These are phyloP conservation scores for Bjerkandera adusta DNA, from an alignment of 1,284 basidiomycete genomes.

Conservation along the genomic window DNA sequence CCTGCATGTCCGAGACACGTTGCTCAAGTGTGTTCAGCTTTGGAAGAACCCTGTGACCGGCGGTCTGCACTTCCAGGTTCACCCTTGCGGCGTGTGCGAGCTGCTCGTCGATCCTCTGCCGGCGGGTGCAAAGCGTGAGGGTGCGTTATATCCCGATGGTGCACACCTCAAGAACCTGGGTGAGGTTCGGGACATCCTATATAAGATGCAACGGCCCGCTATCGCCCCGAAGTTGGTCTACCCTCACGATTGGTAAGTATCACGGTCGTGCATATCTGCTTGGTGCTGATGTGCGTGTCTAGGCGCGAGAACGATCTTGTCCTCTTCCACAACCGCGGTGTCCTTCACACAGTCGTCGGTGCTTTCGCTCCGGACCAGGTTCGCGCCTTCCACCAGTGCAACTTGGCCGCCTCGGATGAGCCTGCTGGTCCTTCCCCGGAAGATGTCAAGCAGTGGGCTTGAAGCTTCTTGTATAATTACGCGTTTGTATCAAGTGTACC, in stretches of 20 bases:
- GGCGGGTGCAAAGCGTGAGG: conserved; percentile 43
- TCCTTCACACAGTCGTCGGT: conserved; percentile 78
- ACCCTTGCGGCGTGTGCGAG: conserved; percentile 61
- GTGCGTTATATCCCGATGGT: conserved; percentile 73
- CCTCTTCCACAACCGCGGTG: conserved; percentile 74
- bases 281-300: background rate
- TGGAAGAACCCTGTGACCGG: conserved; percentile 88
- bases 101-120: conserved; percentile 66
- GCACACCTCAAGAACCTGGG: conserved; percentile 67
- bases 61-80: conserved; percentile 74
- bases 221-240: conserved; percentile 72
- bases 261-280: background rate
- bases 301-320: conserved; percentile 62
- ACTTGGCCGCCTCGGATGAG: conserved; percentile 73
- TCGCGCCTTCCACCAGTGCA: conserved; percentile 81
- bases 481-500: no score
- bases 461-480: background rate
- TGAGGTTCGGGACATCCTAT: conserved; percentile 69
- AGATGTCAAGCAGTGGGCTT: conserved; percentile 65
- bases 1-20: background rate
- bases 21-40: conserved; percentile 36
- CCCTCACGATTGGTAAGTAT: conserved; percentile 58
- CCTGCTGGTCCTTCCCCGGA: conserved; percentile 62
- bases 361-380: conserved; percentile 70
- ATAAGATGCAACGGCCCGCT: conserved; percentile 79